These are phyloP conservation scores for Xylaria sp. DNA, from an alignment of 2,329 filamentous ascomycete species.

Conservation along the genomic window DNA sequence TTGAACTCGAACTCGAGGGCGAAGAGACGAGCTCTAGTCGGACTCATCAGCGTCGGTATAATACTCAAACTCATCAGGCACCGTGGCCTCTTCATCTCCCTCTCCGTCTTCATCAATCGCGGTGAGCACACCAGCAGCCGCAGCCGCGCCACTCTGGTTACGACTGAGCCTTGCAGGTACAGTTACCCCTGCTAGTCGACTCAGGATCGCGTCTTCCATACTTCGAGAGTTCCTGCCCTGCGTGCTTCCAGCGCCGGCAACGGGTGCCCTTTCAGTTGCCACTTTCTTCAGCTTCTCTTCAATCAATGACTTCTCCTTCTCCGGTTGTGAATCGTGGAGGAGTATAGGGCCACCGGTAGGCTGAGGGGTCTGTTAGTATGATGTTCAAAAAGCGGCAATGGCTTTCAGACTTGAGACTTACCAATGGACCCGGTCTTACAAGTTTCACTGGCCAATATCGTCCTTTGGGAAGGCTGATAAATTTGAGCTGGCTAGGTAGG, in stretches of 20 bases:
- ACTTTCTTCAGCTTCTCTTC: slow-evolving; percentile 93
- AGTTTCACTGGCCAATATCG: slow-evolving; percentile 88
- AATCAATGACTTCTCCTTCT: slow-evolving; percentile 78
- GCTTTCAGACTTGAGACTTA: slow-evolving; percentile 51
- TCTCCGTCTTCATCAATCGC: slow-evolving; percentile 86
- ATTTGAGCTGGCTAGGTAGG: slow-evolving; percentile 90
- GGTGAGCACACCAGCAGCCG: slow-evolving; percentile 80
- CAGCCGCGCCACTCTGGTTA: slow-evolving; percentile 62
- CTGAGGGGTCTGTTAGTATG: slow-evolving; percentile 57
- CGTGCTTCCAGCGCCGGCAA: slow-evolving; percentile 47
- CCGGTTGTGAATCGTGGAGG: slow-evolving; percentile 82
- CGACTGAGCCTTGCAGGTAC: slow-evolving; percentile 33
- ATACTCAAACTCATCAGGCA: slow-evolving; percentile 79
- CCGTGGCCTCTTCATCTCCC: slow-evolving; percentile 71
- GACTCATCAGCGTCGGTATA: slow-evolving; percentile 69
- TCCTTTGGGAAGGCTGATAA: slow-evolving; percentile 87
- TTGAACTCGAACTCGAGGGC: too few species aligned
- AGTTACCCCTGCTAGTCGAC: slow-evolving; percentile 35
- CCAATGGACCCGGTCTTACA: slow-evolving; percentile 56
- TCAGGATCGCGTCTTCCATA: slow-evolving; percentile 44
- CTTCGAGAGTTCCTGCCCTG: slow-evolving; percentile 36
- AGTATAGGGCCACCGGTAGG: slow-evolving; percentile 93
- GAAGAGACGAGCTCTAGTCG: slow-evolving; percentile 35
- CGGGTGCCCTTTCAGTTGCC: slow-evolving; percentile 65
- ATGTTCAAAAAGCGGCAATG: not conserved